Base-by-base conservation (phyloP, 768 basidiomycete genomes). In the Kondoa subrosea region DNA sequence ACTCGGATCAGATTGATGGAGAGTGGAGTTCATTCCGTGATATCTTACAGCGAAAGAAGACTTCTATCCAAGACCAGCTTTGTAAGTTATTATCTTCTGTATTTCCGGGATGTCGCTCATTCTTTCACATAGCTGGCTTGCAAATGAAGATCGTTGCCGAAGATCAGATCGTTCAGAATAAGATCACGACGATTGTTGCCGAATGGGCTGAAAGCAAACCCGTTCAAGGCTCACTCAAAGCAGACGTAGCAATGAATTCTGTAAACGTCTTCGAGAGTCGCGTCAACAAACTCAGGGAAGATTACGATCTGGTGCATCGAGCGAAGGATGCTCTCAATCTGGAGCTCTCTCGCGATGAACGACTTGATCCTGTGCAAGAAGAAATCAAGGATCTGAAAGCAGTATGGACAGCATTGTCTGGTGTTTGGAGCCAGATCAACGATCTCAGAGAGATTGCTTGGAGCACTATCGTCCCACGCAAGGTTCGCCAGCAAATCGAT, bases 1-100 rank as follows among this genome's bases (percentile, higher is more conserved):
- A 97, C 77, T 91, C 90, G 72, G 95, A 99, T 77, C 95, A 96
- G 76, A 84, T 99, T 60, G 83, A 89, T 69, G 91, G 91, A 25
- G 95, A 99, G 80, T 99, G 95, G 95, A 88, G 88, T 75, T 91
- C 93, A 31, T 97, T 92, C 80, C 90, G 91, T 72, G 93, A 97
- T 79, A 96, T 97, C 68, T 80, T 99, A 76, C 91, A 91, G 81
- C 82, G 95, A 73, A 97, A 97, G 85, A 93, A 91, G 72, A 91
- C 91, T 75, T 89, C 90, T 30, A 99, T 99, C 74, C 91, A 96
- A 79, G 92, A 97, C 78, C 95, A 99, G 76, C 83, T 97, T 57
- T 88, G 92, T 92, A 77, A 68, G 83, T 76, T 31, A n/a, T 56
- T 57, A 69, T 69, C 32, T 3, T n/a, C 4, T 67, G 93, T n/a